Evolutionary conservation across 176 grass and related monocot genomes (phyloP).

Genomic region (Saccharum officinarum): DNA sequence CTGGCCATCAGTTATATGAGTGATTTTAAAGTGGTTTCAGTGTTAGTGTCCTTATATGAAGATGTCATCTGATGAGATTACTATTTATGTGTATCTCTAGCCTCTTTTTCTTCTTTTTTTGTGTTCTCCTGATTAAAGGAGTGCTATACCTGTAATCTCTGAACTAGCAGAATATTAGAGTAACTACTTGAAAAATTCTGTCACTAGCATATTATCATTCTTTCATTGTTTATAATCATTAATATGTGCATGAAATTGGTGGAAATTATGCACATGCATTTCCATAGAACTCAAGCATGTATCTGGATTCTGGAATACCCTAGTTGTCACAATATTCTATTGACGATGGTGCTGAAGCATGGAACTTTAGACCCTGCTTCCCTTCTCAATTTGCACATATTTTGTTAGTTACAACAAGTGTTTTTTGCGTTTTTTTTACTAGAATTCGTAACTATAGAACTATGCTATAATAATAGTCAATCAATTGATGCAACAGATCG

Average conservation of each 20-base stretch:
- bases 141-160: constrained; percentile 48
- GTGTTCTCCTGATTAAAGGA: constrained; percentile 28
- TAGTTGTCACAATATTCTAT: not conserved
- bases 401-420: not conserved
- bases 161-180: constrained; percentile 44
- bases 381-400: not conserved
- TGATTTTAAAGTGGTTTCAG: constrained; percentile 19
- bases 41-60: constrained; percentile 13
- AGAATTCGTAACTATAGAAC: not conserved
- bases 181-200: constrained; percentile 20
- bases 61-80: constrained; percentile 24
- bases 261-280: not conserved
- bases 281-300: constrained; percentile 12
- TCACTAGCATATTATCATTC: constrained; percentile 17
- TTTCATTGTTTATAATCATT: constrained; percentile 41
- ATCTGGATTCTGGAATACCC: not conserved
- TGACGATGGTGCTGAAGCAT: not conserved
- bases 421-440: not conserved
- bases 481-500: not conserved
- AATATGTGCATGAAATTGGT: constrained; percentile 15
- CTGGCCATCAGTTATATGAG: constrained; percentile 31
- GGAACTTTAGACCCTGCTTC: not conserved
- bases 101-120: constrained; percentile 10
- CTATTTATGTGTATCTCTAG: constrained; percentile 34
- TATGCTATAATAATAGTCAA: constrained; percentile 8